phyloP scores from a whole-genome alignment of 2,329 filamentous ascomycete species.

The Ophiocordyceps camponoti-saundersi region DNA sequence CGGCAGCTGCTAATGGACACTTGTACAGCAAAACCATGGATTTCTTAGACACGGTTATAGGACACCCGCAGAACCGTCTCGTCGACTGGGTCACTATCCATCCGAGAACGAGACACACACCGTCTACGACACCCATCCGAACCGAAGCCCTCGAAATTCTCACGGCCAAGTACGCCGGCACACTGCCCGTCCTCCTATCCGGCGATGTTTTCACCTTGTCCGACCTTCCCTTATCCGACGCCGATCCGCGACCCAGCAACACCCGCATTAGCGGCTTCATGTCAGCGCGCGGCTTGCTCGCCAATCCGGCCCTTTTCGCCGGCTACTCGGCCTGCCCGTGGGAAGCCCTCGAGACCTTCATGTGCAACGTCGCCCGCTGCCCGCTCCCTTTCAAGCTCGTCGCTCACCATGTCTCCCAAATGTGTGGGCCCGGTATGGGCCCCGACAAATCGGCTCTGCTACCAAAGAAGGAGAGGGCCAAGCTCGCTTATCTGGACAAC shows the following conservation, averaged over 20 bases:
- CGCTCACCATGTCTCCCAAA: conserved; percentile 50
- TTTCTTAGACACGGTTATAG: conserved; percentile 45
- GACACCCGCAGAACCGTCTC: conserved; percentile 28
- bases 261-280: conserved; percentile 45
- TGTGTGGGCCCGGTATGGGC: conserved; percentile 42
- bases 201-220: conserved; percentile 48
- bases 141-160: conserved; percentile 42
- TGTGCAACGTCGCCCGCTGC: conserved; percentile 36
- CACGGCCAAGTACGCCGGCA: conserved; percentile 30
- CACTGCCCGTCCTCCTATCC: conserved; percentile 49
- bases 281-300: conserved; percentile 50
- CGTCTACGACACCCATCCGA: conserved; percentile 43
- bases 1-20: not conserved
- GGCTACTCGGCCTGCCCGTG: conserved; percentile 39
- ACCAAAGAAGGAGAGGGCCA: conserved; percentile 37
- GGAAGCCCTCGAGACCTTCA: conserved; percentile 45
- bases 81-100: conserved; percentile 58
- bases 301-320: conserved; percentile 50
- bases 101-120: conserved; percentile 43
- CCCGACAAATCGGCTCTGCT: conserved; percentile 34
- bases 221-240: conserved; percentile 25
- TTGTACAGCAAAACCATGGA: conserved; percentile 32
- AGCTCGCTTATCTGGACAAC: conserved; percentile 27
- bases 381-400: conserved; percentile 47
- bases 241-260: conserved; percentile 18